These are phyloP conservation scores for Davidsoniella neocaledoniae DNA, from an alignment of 2,329 filamentous ascomycete species.

Conservation along the genomic window DNA sequence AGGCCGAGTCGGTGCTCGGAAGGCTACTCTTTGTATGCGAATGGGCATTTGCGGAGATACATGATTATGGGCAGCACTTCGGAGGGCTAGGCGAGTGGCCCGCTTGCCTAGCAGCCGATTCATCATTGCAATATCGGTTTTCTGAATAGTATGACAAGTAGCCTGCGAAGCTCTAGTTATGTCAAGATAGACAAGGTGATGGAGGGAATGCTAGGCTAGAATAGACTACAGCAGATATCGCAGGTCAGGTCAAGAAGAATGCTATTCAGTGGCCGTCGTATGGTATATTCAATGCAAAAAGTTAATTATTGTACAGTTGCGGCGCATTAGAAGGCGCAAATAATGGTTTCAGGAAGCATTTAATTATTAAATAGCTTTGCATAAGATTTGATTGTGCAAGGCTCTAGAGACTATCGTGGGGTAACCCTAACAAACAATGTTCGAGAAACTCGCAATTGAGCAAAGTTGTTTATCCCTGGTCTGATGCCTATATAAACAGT, in stretches of 20 bases:
- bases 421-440: neutral
- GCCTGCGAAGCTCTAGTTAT: neutral
- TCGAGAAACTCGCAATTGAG: too few relatives aligned
- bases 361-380: too few relatives aligned
- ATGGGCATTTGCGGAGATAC: conserved; percentile 9
- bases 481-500: too few relatives aligned
- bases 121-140: conserved; percentile 2
- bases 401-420: neutral
- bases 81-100: conserved; percentile 8
- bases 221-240: too few relatives aligned
- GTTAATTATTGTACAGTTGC: too few relatives aligned
- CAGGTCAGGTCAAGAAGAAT: too few relatives aligned
- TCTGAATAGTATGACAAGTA: neutral
- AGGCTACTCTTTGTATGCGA: conserved; percentile 10
- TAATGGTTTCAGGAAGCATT: too few relatives aligned
- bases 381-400: neutral
- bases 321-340: too few relatives aligned
- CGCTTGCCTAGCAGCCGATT: conserved; percentile 7
- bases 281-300: too few relatives aligned
- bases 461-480: too few relatives aligned
- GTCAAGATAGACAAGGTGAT: neutral
- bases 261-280: too few relatives aligned
- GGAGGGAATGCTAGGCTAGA: too few relatives aligned
- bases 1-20: conserved; percentile 8
- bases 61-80: conserved; percentile 10